Conservation (phyloP, 2,329 filamentous ascomycete species). For the Colletotrichum trifolii region DNA sequence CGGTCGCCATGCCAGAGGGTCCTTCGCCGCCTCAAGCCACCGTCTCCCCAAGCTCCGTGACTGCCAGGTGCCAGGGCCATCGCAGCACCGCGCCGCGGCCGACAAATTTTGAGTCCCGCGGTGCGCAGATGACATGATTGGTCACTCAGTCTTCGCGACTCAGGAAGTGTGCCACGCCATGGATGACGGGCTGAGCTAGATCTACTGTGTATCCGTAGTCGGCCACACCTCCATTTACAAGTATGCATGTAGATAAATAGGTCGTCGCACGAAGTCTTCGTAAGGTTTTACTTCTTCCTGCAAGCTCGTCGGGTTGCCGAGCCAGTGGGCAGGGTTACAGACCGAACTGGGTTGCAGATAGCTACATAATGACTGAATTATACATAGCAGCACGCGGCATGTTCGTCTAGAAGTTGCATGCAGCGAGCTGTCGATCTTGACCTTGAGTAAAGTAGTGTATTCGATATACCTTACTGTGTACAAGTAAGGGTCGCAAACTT, state of each 20-base stretch:
- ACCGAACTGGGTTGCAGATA: no score
- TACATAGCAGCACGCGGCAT: no score
- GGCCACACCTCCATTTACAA: conserved; percentile 23
- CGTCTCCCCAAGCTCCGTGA: conserved; percentile 10
- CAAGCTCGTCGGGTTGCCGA: no score
- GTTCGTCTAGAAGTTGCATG: no score
- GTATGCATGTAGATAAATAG: conserved; percentile 6
- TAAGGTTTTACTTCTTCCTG: no score
- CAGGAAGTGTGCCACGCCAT: conserved; percentile 30
- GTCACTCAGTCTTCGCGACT: conserved; percentile 20
- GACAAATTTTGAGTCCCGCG: conserved; percentile 19
- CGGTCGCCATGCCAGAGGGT: conserved; percentile 7
- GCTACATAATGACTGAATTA: no score
- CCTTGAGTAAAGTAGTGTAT: no score
- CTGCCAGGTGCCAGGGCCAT: conserved; percentile 1
- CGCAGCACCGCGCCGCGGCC: conserved; percentile 12
- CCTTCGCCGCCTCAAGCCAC: conserved; percentile 9
- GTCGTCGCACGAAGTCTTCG: not conserved
- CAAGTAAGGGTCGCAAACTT: conserved; percentile 25
- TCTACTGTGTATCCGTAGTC: conserved; percentile 26
- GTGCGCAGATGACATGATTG: conserved; percentile 32
- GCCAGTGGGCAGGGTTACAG: no score
- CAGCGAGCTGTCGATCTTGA: no score
- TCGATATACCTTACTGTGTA: not conserved
- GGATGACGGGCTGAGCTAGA: conserved; percentile 13